Evolutionary conservation across 164 flowering plant genomes (phyloP).

Genomic region (Platanus orientalis): DNA sequence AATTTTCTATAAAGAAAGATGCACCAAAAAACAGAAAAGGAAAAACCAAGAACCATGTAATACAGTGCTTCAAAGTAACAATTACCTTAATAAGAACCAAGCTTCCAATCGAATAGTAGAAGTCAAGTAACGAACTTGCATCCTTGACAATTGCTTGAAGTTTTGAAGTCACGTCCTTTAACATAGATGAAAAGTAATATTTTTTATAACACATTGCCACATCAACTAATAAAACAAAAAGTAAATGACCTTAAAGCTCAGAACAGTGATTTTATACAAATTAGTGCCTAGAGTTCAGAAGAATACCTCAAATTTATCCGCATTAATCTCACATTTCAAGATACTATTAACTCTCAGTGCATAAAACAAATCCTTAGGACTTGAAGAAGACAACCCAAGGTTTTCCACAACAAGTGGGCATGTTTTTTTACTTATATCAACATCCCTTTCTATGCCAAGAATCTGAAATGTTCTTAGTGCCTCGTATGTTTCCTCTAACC

Average conservation of each 20-base stretch:
- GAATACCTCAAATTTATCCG: conserved; percentile 53
- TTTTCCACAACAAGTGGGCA: conserved; percentile 44
- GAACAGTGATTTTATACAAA: background rate
- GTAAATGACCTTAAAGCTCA: background rate
- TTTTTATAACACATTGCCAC: background rate
- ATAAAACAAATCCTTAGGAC: conserved; percentile 49
- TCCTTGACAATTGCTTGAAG: conserved; percentile 47
- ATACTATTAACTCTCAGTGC: conserved; percentile 61
- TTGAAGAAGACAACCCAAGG: conserved; percentile 53
- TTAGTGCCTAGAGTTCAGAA: conserved; percentile 1
- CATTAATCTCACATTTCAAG: conserved; percentile 52
- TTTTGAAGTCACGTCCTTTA: conserved; percentile 51
- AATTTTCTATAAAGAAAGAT: too few relatives aligned
- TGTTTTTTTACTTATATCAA: conserved; percentile 33
- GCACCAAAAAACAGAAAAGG: too few relatives aligned
- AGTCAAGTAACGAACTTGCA: conserved; percentile 75
- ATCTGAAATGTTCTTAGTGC: conserved; percentile 70
- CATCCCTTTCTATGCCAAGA: conserved; percentile 54
- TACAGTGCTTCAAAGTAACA: background rate
- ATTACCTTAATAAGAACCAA: conserved; percentile 76
- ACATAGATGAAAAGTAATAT: conserved; percentile 6
- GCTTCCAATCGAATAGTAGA: conserved; percentile 64
- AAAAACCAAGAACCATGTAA: background rate
- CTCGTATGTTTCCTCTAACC: conserved; percentile 82
- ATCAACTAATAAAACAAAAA: background rate